Conservation (phyloP, 441 rosid genomes). For the Omphalea diandra region DNA sequence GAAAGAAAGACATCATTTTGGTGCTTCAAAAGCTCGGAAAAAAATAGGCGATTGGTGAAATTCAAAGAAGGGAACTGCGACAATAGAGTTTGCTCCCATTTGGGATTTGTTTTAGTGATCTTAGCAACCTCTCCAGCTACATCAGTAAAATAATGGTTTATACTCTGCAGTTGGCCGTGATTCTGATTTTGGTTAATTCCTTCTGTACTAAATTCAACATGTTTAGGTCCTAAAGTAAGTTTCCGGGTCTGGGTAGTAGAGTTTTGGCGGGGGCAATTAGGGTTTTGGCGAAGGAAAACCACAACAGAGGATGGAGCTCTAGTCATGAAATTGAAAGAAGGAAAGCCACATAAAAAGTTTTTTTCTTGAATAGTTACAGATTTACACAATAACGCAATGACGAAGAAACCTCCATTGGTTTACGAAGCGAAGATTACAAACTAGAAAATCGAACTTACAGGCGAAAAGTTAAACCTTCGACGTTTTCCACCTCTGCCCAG, state of each 20-base stretch:
- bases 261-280: constrained; percentile 13
- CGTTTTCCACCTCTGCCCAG: background rate
- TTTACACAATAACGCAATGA: background rate
- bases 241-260: constrained; percentile 25
- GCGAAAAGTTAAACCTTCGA: background rate
- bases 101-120: constrained; percentile 42
- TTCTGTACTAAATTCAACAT: constrained; percentile 21
- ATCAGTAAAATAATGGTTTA: constrained; percentile 28
- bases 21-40: constrained; percentile 43
- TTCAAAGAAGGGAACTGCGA: constrained; percentile 53
- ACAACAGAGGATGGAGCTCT: constrained; percentile 25
- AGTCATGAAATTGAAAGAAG: constrained; percentile 29
- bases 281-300: constrained; percentile 25
- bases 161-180: background rate
- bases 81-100: constrained; percentile 54
- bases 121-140: constrained; percentile 45
- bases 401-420: background rate
- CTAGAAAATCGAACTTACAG: constrained; percentile 13
- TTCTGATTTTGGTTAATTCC: constrained; percentile 16
- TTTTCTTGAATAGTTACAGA: background rate
- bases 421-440: background rate
- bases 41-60: constrained; percentile 51
- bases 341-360: no score
- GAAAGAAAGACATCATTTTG: constrained; percentile 52
- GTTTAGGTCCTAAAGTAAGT: constrained; percentile 35